A percentile compares a stretch with the other conserved stretches of the same genome.
Conservation (phyloP, 768 basidiomycete genomes). For the Rossbeevera mucosa region DNA sequence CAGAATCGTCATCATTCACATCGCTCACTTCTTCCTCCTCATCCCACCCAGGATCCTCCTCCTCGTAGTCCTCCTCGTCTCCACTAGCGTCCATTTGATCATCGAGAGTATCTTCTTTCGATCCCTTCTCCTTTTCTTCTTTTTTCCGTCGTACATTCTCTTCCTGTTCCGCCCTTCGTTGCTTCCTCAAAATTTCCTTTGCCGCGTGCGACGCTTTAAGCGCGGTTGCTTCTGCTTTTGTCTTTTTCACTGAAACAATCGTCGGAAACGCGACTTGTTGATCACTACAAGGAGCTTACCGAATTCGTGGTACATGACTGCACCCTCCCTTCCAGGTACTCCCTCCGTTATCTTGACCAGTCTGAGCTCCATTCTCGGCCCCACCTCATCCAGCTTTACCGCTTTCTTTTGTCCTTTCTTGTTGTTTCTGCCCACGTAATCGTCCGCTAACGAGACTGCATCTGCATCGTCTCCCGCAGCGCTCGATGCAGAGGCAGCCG, state of each 20-base stretch:
- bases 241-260: conserved; percentile 71
- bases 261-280: conserved; percentile 2
- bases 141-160: conserved; percentile 86
- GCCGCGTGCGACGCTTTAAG: conserved; percentile 73
- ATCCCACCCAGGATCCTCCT: conserved; percentile 44
- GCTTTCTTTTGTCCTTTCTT: conserved; percentile 88
- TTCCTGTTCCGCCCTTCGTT: conserved; percentile 86
- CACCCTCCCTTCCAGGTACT: conserved; percentile 87
- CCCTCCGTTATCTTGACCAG: conserved; percentile 95
- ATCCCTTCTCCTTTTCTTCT: conserved; percentile 33
- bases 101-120: conserved; percentile 31
- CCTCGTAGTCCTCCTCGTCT: conserved; percentile 35
- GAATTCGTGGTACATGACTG: conserved; percentile 91
- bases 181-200: conserved; percentile 68
- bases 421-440: conserved; percentile 95
- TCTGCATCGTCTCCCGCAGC: conserved; percentile 80
- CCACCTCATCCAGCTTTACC: conserved; percentile 88
- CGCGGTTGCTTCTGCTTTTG: conserved; percentile 64
- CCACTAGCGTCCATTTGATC: conserved; percentile 42
- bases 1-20: conserved; percentile 42
- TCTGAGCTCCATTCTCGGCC: conserved; percentile 89
- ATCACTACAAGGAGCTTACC: conserved; percentile 46
- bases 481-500: conserved; percentile 74
- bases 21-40: conserved; percentile 65
- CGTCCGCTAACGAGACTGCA: conserved; percentile 79